Conservation (phyloP, 176 grass and related monocot genomes). For the Oryza meyeriana region DNA sequence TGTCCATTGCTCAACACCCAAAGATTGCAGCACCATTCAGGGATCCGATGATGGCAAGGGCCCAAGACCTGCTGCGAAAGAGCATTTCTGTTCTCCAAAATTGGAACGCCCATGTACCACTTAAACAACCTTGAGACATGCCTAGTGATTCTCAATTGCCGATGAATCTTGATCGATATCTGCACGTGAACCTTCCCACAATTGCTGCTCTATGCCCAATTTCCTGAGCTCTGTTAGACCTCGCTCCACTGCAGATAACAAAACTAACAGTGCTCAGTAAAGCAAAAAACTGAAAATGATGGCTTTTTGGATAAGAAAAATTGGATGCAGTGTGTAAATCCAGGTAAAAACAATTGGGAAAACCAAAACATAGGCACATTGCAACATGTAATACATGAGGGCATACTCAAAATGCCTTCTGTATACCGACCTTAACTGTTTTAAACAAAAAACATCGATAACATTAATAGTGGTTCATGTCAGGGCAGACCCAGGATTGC, state of each 20-base stretch:
- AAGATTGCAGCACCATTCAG: neutral
- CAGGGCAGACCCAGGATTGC: too few species aligned
- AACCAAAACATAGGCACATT: neutral
- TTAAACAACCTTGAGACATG: slow-evolving; percentile 17
- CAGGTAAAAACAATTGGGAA: neutral
- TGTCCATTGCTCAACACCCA: slow-evolving; percentile 5
- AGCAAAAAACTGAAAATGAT: neutral
- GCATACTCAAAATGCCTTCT: neutral
- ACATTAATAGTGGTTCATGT: neutral
- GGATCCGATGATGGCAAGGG: neutral
- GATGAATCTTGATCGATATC: slow-evolving; percentile 70
- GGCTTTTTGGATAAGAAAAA: neutral
- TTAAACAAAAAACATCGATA: neutral
- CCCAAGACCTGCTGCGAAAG: slow-evolving; percentile 20
- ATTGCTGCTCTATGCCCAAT: slow-evolving; percentile 72
- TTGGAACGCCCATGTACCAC: slow-evolving; percentile 14
- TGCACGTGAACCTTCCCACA: slow-evolving; percentile 83
- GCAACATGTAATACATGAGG: neutral
- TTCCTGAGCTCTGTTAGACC: slow-evolving; percentile 90
- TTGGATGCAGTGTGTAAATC: neutral
- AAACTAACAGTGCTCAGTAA: slow-evolving; percentile 17
- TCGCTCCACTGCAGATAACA: slow-evolving; percentile 81
- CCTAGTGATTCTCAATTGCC: slow-evolving; percentile 44
- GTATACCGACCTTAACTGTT: neutral
- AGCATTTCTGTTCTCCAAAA: slow-evolving; percentile 42